Evolutionary conservation across 1,284 basidiomycete genomes (phyloP).

Genomic region (Ustilago shanxiensis): DNA sequence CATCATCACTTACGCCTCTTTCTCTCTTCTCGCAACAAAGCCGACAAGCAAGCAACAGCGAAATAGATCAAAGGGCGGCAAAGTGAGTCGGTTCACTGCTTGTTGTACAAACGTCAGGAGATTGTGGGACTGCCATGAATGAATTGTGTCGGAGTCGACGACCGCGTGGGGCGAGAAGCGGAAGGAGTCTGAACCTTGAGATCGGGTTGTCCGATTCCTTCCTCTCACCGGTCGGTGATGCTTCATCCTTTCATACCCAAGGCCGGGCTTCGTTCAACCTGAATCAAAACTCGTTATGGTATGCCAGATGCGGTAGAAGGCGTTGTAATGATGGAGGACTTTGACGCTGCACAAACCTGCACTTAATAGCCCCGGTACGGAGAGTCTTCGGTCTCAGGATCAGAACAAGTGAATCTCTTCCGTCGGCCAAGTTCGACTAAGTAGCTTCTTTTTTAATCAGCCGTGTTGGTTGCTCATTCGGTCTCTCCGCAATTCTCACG

Average conservation of each 20-base stretch:
- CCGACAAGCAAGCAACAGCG: neutral
- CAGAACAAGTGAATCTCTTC: neutral
- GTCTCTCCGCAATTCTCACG: neutral
- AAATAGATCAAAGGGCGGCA: conserved; percentile 1
- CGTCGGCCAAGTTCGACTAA: neutral
- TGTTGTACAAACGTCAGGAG: neutral
- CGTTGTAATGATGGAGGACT: neutral
- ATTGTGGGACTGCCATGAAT: neutral
- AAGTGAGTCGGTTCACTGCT: neutral
- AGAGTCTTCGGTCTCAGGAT: neutral
- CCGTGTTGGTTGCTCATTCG: neutral
- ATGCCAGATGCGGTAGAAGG: neutral
- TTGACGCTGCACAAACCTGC: neutral
- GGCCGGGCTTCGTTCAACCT: neutral
- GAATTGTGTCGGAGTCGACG: neutral
- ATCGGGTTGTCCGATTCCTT: neutral
- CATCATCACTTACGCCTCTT: neutral
- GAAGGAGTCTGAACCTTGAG: conserved; percentile 28
- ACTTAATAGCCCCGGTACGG: neutral
- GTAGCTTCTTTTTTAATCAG: neutral
- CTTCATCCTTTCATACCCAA: neutral
- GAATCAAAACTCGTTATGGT: neutral
- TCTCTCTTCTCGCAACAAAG: neutral
- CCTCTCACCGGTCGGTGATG: neutral
- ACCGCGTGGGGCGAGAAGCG: neutral